Conservation (phyloP, 1,139 yeast species). For the Taiozyma sp. region DNA sequence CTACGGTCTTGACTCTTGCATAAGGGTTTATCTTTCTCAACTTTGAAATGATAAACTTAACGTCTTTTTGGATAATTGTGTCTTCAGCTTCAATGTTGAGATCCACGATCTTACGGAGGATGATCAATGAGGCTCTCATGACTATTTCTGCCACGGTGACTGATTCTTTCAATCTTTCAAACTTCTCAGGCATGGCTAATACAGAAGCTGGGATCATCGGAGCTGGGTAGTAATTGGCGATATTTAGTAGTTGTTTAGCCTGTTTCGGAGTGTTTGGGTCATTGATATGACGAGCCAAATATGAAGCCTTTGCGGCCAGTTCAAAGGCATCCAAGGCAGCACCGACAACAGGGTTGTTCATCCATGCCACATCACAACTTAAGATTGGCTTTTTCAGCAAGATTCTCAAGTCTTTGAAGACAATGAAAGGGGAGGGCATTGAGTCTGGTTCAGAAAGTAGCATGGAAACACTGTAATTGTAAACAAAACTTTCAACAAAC, state of each 20-base stretch:
- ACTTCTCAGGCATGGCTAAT: constrained; percentile 8
- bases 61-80: constrained; percentile 11
- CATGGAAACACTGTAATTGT: constrained; percentile 31
- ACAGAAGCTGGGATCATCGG: constrained; percentile 16
- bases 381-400: constrained; percentile 31
- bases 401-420: constrained; percentile 29
- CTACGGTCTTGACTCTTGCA: constrained; percentile 11
- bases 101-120: constrained; percentile 13
- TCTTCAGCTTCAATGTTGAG: constrained; percentile 6
- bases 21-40: constrained; percentile 3
- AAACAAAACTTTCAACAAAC: constrained; percentile 35
- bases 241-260: constrained; percentile 15
- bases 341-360: constrained; percentile 34
- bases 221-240: constrained; percentile 13
- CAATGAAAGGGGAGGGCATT: constrained; percentile 34
- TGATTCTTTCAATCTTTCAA: constrained; percentile 13
- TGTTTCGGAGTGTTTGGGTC: constrained; percentile 7
- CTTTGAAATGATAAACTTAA: constrained; percentile 3
- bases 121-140: constrained; percentile 14
- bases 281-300: constrained; percentile 29
- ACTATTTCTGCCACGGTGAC: constrained; percentile 17
- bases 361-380: constrained; percentile 29
- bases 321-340: constrained; percentile 34
- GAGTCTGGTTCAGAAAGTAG: constrained; percentile 26
- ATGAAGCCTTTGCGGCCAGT: constrained; percentile 35